A percentile compares a stretch with the other conserved stretches of the same genome.
Evolutionary conservation across 2,329 filamentous ascomycete genomes (phyloP).

Genomic region (Curvularia lunata): DNA sequence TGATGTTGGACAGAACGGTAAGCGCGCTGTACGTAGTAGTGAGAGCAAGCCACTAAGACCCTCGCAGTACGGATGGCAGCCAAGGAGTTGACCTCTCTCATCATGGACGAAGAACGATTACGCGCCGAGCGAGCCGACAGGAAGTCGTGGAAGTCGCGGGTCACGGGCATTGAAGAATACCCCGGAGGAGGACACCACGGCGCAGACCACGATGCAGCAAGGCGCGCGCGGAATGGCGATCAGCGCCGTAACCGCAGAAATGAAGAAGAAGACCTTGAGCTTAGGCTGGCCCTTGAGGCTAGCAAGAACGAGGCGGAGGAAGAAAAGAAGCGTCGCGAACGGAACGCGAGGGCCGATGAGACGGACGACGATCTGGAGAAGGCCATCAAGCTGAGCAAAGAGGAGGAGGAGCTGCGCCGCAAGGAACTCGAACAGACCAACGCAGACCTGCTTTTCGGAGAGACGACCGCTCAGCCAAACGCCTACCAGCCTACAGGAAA

Average conservation of each 20-base stretch:
- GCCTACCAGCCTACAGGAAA: constrained; percentile 85
- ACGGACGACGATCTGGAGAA: constrained; percentile 91
- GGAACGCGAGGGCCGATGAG: constrained; percentile 51
- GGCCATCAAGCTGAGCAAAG: constrained; percentile 91
- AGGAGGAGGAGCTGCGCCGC: constrained; percentile 88
- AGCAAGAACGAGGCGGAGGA: constrained; percentile 96
- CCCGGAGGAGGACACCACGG: constrained; percentile 50
- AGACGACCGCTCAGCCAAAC: constrained; percentile 66
- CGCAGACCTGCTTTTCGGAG: constrained; percentile 86
- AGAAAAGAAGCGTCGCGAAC: constrained; percentile 74
- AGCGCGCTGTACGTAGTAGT: constrained; percentile 34
- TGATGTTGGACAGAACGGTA: constrained; percentile 97
- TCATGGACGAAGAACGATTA: constrained; percentile 91
- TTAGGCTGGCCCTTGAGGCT: constrained; percentile 87
- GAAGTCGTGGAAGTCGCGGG: constrained; percentile 95
- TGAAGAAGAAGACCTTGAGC: constrained; percentile 85
- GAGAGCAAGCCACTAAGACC: constrained; percentile 22
- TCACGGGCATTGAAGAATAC: constrained; percentile 89
- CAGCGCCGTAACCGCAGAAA: constrained; percentile 60
- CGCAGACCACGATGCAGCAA: constrained; percentile 47
- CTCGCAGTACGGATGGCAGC: constrained; percentile 85
- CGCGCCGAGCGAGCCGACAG: constrained; percentile 89
- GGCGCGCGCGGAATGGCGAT: constrained; percentile 49
- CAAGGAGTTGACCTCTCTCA: constrained; percentile 90
- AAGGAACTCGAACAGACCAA: constrained; percentile 88